Conservation (phyloP, 2,329 filamentous ascomycete genomes). For the Cladosporium phlei region DNA sequence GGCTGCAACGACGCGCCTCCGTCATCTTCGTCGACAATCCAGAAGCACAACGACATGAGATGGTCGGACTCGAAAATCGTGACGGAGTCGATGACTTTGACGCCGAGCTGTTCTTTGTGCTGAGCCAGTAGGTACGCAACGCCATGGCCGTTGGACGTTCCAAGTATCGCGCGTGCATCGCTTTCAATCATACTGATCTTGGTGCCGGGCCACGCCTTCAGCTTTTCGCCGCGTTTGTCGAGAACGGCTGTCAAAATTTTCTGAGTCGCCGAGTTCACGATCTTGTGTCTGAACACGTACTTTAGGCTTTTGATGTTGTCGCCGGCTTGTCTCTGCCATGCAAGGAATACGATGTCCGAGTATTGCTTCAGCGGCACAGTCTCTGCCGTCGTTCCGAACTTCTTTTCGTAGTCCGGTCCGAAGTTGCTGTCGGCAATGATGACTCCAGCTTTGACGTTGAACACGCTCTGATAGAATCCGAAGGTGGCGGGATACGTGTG, state of each 20-base stretch:
- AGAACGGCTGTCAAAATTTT: background rate
- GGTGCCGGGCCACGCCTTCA: background rate
- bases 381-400: background rate
- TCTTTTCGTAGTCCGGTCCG: background rate
- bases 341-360: slow-evolving; percentile 19
- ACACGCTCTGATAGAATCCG: background rate
- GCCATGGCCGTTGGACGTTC: slow-evolving; percentile 13
- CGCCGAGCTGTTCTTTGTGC: slow-evolving; percentile 17
- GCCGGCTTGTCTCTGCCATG: slow-evolving; percentile 6
- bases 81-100: slow-evolving; percentile 12
- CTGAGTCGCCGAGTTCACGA: background rate
- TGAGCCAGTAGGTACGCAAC: slow-evolving; percentile 16
- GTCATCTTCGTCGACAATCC: background rate
- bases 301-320: background rate
- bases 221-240: background rate
- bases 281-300: background rate
- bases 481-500: background rate
- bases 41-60: background rate
- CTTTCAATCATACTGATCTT: background rate
- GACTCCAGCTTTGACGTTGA: background rate
- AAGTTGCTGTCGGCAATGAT: background rate
- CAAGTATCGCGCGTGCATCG: slow-evolving; percentile 13
- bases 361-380: slow-evolving; percentile 11
- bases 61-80: background rate
- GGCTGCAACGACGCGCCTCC: background rate